phyloP scores from a whole-genome alignment of 164 flowering plant genomes.

The Chloranthus sessilifolius region DNA sequence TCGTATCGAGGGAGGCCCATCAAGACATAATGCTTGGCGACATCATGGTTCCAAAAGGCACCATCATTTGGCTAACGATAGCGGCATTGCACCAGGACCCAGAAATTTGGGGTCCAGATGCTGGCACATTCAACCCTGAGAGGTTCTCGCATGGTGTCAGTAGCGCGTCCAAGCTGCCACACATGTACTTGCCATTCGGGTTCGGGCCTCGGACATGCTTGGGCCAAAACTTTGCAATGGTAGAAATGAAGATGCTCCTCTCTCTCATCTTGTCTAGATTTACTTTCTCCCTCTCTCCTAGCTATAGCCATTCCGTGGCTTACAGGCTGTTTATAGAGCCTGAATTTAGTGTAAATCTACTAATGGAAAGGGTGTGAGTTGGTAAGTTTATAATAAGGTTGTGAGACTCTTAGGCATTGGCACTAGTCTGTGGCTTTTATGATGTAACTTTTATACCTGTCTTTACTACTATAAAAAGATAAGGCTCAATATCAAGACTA shows the following conservation, averaged over 20 bases:
- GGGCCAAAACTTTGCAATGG: conserved; percentile 48
- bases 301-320: conserved; percentile 53
- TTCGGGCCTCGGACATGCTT: conserved; percentile 88
- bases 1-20: conserved; percentile 64
- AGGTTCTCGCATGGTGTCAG: conserved; percentile 49
- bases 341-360: no score
- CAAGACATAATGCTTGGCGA: conserved; percentile 48
- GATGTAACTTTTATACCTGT: no score
- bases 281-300: conserved; percentile 54
- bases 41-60: conserved; percentile 48
- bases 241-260: conserved; percentile 72
- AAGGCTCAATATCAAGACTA: no score
- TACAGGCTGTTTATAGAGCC: conserved; percentile 63
- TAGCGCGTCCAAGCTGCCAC: conserved; percentile 74
- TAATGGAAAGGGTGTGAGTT: no score
- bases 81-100: conserved; percentile 74
- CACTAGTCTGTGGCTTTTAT: no score
- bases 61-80: conserved; percentile 77
- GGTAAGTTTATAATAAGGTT: neutral
- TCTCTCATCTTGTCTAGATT: conserved; percentile 49
- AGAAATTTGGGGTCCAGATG: conserved; percentile 64
- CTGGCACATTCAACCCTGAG: conserved; percentile 68
- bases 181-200: conserved; percentile 80
- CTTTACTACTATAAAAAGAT: no score
- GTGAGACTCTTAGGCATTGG: no score